Evolutionary conservation across 768 basidiomycete species (phyloP), one percentile per base, ranked within the genome.

Genomic region (Podaxis pistillaris): DNA sequence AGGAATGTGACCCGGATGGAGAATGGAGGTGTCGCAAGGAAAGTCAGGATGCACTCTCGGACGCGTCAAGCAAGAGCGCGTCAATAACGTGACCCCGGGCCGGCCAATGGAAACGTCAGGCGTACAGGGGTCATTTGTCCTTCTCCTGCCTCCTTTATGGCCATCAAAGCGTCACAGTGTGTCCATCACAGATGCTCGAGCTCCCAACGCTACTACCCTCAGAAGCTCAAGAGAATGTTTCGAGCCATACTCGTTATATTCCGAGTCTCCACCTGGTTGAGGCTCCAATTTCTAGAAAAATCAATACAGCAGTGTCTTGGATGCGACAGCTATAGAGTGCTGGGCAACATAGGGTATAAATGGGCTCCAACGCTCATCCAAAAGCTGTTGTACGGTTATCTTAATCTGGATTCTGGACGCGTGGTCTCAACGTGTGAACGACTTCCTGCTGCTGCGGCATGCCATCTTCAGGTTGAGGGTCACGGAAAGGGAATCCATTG

Each of bases 1-100:
- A 30, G 59, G 51, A 44, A 53, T 26, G 49, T 22, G 24, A 22
- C 24, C 49, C 26, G 24, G 49, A 11, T 50, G 64, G 60, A 53
- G 63, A 46, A 55, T 59, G 53, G 51, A 60, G 68, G 73, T 70
- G 28, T 67, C 71, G 67, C 73, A 24, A 57, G 17, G 38, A 50
- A 40, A 64, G 67, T 71, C 64, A 68, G 69, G 66, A 56, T 44
- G 64, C 65, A 8, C 30, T 33, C 68, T 66, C 41, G 63, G 33
- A 56, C 56, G 56, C 56, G 56, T 58, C 56, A 12, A 58, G 47
- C 56, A 3, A 47, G 44, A 22, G 30, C 56, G 46, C 46, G 30
- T 19, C 44, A 47, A 19, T 36, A 58, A 58, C 56, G 56, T 58
- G 56, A 58, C 44, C 17, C 26, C 24, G 22, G 28, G n/a, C 19